These are phyloP conservation scores for Drechslerella stenobrocha DNA, from an alignment of 2,329 filamentous ascomycete genomes.

Conservation along the genomic window DNA sequence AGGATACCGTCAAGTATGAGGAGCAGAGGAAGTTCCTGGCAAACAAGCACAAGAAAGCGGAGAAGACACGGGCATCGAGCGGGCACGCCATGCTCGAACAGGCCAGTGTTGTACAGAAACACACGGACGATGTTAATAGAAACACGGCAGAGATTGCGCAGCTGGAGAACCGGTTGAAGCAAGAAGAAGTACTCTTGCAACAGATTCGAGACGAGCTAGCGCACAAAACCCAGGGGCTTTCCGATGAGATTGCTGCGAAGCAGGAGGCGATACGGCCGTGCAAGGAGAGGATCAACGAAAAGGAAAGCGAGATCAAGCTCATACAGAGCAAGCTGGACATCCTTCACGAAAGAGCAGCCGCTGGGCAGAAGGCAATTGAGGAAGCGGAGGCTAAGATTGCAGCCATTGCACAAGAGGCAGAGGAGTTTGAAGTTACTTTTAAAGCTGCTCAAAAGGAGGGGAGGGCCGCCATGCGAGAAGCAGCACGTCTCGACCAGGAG, in stretches of 20 bases:
- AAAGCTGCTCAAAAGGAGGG: constrained; percentile 77
- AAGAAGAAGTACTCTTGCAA: constrained; percentile 78
- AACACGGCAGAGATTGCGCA: constrained; percentile 72
- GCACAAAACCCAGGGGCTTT: constrained; percentile 85
- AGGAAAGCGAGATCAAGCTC: constrained; percentile 89
- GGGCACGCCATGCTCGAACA: constrained; percentile 75
- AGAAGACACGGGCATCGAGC: constrained; percentile 79
- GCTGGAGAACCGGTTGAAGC: constrained; percentile 74
- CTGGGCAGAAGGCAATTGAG: constrained; percentile 78
- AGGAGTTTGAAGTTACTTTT: constrained; percentile 72
- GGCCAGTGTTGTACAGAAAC: constrained; percentile 75
- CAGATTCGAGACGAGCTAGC: constrained; percentile 78
- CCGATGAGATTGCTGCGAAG: constrained; percentile 86
- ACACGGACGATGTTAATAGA: constrained; percentile 74
- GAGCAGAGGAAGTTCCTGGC: constrained; percentile 94
- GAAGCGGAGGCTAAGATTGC: constrained; percentile 80
- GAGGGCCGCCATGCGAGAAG: constrained; percentile 70
- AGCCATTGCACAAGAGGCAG: constrained; percentile 70
- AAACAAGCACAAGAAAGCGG: constrained; percentile 90
- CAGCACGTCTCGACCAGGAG: constrained; percentile 71
- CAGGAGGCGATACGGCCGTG: constrained; percentile 95
- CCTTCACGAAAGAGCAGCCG: constrained; percentile 82
- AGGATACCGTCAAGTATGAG: constrained; percentile 94
- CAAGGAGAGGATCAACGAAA: constrained; percentile 96
- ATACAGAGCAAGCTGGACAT: constrained; percentile 94